Base-by-base conservation (phyloP, 768 basidiomycete genomes). In the Saitozyma sp. region DNA sequence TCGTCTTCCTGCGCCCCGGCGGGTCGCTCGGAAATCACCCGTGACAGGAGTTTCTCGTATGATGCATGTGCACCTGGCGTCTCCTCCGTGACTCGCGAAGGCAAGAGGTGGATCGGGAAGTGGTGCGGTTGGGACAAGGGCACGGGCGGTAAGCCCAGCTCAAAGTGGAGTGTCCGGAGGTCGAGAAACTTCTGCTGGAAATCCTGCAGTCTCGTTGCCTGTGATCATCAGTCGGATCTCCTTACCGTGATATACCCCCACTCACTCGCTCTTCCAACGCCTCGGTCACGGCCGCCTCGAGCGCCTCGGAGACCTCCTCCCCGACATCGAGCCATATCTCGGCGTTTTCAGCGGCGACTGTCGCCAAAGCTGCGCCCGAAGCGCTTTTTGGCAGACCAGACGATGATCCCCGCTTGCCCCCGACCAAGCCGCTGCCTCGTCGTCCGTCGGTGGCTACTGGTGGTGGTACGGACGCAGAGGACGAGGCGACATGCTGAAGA, bases 21-120 rank as follows among this genome's bases (percentile, higher is more conserved):
- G 1, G 63, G 50, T 46, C 70, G 69, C 20, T 59, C 56, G 2
- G 55, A 82, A 11, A 90, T 82, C 61, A 90, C 90, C 5, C 81
- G 83, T 8, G 84, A 83, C 61, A 91, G 85, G 11, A 86, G 83
- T 40, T 83, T 83, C 61, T 84, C 84, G 70, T 87, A 76, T 1
- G 48, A 49, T 38, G 20, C 16, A 64, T 76, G 66, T 0, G 66
- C 63, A 11, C 68, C 71, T 37, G 74, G 68, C 45, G 54, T 65
- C 43, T 71, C 64, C 50, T 71, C 66, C 8, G 50, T 57, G 1
- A 55, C 41, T 16, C 65, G 61, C 10, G 43, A 49, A 1, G 74
- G 77, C 14, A 77, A 61, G 13, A 70, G 66, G 38, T 66, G 66
- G 19, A 58, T 39, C 29, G 63, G 75, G 54, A 67, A 74, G 42